phyloP scores from a whole-genome alignment of 176 grass and related monocot genomes.

The Echinochloa phyllopogon region DNA sequence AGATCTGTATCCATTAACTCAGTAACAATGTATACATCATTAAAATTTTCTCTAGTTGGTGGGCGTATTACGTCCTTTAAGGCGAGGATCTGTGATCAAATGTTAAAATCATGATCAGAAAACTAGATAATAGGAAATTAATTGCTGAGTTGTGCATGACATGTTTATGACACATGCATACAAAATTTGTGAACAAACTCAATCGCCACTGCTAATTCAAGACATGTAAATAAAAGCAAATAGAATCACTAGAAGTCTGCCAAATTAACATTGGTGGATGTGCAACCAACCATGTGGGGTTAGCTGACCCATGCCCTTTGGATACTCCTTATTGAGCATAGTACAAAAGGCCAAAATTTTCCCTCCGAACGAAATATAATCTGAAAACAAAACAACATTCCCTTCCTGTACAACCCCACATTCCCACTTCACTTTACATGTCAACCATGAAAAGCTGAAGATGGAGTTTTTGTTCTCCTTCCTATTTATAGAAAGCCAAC shows the following conservation, averaged over 20 bases:
- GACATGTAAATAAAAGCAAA: conserved; percentile 9
- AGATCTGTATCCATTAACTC: conserved; percentile 99
- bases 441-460: neutral
- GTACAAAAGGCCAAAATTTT: neutral
- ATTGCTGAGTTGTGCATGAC: neutral
- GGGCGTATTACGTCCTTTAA: conserved; percentile 83
- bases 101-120: conserved; percentile 38
- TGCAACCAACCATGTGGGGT: neutral
- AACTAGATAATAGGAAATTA: conserved; percentile 31
- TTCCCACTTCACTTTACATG: neutral
- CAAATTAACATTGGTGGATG: neutral
- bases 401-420: neutral
- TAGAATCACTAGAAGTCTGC: conserved; percentile 1
- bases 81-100: conserved; percentile 65
- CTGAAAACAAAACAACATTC: neutral
- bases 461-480: neutral
- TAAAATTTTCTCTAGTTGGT: conserved; percentile 84
- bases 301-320: conserved; percentile 10
- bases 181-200: neutral
- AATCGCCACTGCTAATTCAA: conserved; percentile 20
- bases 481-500: conserved; percentile 27
- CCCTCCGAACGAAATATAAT: neutral
- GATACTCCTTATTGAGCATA: conserved; percentile 7
- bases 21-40: conserved; percentile 88
- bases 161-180: neutral